A percentile compares a stretch with the other conserved stretches of the same genome.
phyloP scores from a whole-genome alignment of 345 rosid species.

The Camelina laxa region DNA sequence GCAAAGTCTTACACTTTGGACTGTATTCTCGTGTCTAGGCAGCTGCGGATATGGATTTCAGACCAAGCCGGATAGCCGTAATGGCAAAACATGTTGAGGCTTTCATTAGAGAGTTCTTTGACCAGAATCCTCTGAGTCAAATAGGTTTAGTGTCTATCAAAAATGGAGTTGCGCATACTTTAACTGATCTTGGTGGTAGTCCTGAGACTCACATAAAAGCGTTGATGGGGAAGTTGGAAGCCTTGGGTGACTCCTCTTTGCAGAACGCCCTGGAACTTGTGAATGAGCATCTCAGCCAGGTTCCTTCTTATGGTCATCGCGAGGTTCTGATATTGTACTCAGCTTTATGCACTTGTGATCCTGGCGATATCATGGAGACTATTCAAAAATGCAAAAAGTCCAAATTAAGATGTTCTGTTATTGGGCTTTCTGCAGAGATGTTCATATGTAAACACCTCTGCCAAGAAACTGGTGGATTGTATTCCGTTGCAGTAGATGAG shows the following conservation, averaged over 20 bases:
- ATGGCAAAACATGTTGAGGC: conserved; percentile 78
- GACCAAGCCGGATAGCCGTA: conserved; percentile 76
- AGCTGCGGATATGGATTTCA: conserved; percentile 77
- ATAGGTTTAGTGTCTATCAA: conserved; percentile 72
- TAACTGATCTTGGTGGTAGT: conserved; percentile 96
- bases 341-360: conserved; percentile 86
- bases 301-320: conserved; percentile 93
- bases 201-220: conserved; percentile 89
- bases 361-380: conserved; percentile 89
- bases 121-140: conserved; percentile 93
- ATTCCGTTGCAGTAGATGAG: conserved; percentile 86
- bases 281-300: conserved; percentile 67
- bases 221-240: conserved; percentile 79
- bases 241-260: conserved; percentile 82
- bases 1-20: conserved; percentile 19
- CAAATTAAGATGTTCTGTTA: conserved; percentile 83
- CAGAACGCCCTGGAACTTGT: conserved; percentile 86
- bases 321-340: conserved; percentile 85
- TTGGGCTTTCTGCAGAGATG: conserved; percentile 93
- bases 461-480: conserved; percentile 88
- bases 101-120: conserved; percentile 89
- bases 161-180: conserved; percentile 78
- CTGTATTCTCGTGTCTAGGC: conserved; percentile 55
- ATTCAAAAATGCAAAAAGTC: conserved; percentile 82
- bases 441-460: conserved; percentile 88